A percentile compares a stretch with the other conserved stretches of the same genome.
Evolutionary conservation across 768 basidiomycete genomes (phyloP).

Genomic region (Rhizopogon salebrosus): DNA sequence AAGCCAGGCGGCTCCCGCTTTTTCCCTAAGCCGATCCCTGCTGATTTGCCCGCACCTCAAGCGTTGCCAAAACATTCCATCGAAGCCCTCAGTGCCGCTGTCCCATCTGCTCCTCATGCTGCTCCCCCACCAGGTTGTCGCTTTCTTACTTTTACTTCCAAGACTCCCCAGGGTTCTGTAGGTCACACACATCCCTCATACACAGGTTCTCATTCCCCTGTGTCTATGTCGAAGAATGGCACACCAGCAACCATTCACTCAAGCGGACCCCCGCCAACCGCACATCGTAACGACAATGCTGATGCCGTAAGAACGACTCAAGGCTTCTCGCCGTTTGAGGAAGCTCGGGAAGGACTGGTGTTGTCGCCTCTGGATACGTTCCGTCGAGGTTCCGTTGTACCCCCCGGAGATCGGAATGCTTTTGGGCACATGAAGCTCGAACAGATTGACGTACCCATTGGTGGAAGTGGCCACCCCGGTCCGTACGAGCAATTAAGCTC

Average conservation of each 20-base stretch:
- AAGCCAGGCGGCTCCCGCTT: conserved; percentile 29
- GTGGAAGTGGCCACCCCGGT: conserved; percentile 7
- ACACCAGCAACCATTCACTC: conserved; percentile 3
- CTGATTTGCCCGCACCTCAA: conserved; percentile 15
- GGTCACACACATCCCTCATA: conserved; percentile 12
- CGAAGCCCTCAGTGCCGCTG: conserved; percentile 38
- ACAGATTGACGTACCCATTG: conserved; percentile 15
- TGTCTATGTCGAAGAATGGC: conserved; percentile 19
- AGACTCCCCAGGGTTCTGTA: conserved; percentile 17
- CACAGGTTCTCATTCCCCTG: conserved; percentile 18
- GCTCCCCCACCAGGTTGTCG: conserved; percentile 37
- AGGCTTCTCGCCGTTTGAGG: conserved; percentile 58
- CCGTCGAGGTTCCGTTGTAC: conserved; percentile 13
- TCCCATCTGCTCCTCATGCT: conserved; percentile 26
- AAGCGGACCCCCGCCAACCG: neutral
- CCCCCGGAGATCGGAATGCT: conserved; percentile 16
- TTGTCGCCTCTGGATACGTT: conserved; percentile 14
- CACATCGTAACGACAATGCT: conserved; percentile 1
- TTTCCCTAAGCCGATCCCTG: conserved; percentile 27
- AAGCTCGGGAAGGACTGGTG: conserved; percentile 19
- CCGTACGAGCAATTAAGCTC: conserved; percentile 31
- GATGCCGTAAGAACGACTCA: conserved; percentile 14
- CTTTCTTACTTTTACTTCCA: conserved; percentile 35
- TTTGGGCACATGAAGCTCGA: conserved; percentile 15
- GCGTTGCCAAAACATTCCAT: conserved; percentile 19